These are phyloP conservation scores for Endocalyx cinctus DNA, from an alignment of 2,329 filamentous ascomycete genomes.

Conservation along the genomic window DNA sequence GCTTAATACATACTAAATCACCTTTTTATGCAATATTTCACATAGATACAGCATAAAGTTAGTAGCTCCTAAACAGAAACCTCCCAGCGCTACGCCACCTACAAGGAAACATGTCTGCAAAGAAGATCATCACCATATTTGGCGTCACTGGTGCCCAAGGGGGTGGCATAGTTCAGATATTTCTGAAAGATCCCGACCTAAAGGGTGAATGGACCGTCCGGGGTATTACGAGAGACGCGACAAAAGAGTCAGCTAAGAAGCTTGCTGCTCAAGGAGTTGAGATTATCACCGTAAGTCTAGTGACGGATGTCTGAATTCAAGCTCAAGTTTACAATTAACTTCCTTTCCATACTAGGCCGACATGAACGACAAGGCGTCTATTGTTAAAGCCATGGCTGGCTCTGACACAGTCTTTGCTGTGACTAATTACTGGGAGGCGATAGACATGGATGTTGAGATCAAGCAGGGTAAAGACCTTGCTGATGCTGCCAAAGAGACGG, in stretches of 20 bases:
- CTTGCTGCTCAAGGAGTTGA: too few species aligned
- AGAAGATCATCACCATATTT: constrained; percentile 49
- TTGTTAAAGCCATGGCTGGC: constrained; percentile 40
- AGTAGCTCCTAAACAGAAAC: too few species aligned
- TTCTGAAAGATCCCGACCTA: constrained; percentile 32
- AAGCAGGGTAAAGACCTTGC: constrained; percentile 44
- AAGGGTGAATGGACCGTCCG: constrained; percentile 46
- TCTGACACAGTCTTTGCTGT: constrained; percentile 47
- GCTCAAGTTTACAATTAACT: too few species aligned
- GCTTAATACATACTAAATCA: too few species aligned
- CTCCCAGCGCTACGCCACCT: too few species aligned
- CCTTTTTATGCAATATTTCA: too few species aligned
- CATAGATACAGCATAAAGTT: too few species aligned
- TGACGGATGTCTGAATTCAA: too few species aligned
- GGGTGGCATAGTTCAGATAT: constrained; percentile 44
- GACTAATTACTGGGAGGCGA: constrained; percentile 47
- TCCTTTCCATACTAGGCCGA: constrained; percentile 38
- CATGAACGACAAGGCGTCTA: constrained; percentile 39
- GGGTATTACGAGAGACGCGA: constrained; percentile 46
- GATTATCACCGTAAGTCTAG: too few species aligned
- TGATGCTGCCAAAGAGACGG: constrained; percentile 39
- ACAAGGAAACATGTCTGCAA: constrained; percentile 9
- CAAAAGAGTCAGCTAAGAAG: constrained; percentile 37
- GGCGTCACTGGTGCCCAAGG: constrained; percentile 58
- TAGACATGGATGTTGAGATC: constrained; percentile 34